phyloP scores from a whole-genome alignment of 2,329 filamentous ascomycete species.

The Fusarium albidum region DNA sequence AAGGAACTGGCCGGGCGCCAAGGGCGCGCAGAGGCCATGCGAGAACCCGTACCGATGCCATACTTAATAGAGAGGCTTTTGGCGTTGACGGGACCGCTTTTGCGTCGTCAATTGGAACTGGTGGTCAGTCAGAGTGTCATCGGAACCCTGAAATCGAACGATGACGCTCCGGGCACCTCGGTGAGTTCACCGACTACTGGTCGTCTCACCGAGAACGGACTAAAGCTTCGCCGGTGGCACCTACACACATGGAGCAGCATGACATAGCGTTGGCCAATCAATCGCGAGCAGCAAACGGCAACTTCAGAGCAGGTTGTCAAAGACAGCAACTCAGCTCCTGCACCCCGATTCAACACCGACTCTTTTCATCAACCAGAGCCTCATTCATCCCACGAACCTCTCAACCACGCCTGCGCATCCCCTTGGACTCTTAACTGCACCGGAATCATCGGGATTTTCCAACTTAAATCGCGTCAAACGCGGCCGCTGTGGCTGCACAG shows the following conservation, averaged over 20 bases:
- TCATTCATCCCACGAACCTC: slow-evolving; percentile 14
- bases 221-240: slow-evolving; percentile 37
- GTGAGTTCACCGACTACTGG: slow-evolving; percentile 20
- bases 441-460: neutral
- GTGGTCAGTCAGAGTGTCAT: neutral
- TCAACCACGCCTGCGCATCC: slow-evolving; percentile 15
- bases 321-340: slow-evolving; percentile 25
- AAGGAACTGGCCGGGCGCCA: slow-evolving; percentile 20
- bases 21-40: slow-evolving; percentile 26
- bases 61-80: slow-evolving; percentile 13
- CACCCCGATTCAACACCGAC: slow-evolving; percentile 20
- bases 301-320: slow-evolving; percentile 35
- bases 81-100: slow-evolving; percentile 1
- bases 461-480: slow-evolving; percentile 25
- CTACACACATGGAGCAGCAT: slow-evolving; percentile 37
- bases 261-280: slow-evolving; percentile 40
- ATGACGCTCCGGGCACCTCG: slow-evolving; percentile 26
- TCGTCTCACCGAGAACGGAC: slow-evolving; percentile 34
- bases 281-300: slow-evolving; percentile 28
- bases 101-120: slow-evolving; percentile 16
- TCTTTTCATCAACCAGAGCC: slow-evolving; percentile 23
- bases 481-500: slow-evolving; percentile 5
- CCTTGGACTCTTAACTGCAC: neutral
- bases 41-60: slow-evolving; percentile 33
- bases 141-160: slow-evolving; percentile 34